Evolutionary conservation across 2,329 filamentous ascomycete genomes (phyloP).

Genomic region (Pestalotiopsis fici): DNA sequence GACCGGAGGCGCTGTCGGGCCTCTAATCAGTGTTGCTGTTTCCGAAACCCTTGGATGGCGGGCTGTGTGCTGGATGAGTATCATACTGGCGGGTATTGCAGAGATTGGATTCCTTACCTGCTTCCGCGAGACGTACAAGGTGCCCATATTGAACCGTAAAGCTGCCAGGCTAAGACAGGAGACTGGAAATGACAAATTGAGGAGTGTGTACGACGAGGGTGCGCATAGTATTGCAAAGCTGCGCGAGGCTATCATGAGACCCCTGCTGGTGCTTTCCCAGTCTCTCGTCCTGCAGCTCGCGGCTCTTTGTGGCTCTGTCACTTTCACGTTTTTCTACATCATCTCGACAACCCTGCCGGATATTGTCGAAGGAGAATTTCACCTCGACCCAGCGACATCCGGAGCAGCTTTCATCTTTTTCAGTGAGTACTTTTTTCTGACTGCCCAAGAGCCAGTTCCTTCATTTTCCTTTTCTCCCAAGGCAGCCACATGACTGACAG

Average conservation of each 20-base stretch:
- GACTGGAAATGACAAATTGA: constrained; percentile 28
- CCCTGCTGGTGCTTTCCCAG: constrained; percentile 45
- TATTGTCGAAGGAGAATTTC: constrained; percentile 49
- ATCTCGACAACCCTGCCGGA: constrained; percentile 54
- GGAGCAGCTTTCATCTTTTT: constrained; percentile 57
- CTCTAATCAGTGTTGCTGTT: constrained; percentile 55
- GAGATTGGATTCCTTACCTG: constrained; percentile 51
- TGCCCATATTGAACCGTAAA: constrained; percentile 50
- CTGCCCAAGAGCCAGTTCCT: no score
- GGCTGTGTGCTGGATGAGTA: constrained; percentile 50
- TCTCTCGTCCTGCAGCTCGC: constrained; percentile 54
- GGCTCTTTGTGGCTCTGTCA: constrained; percentile 46
- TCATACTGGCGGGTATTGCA: constrained; percentile 45
- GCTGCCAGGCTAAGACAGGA: constrained; percentile 33
- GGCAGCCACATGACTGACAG: background rate
- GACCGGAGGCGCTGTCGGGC: constrained; percentile 57
- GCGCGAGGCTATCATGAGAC: constrained; percentile 44
- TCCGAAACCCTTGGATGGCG: constrained; percentile 58
- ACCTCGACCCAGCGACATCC: constrained; percentile 49
- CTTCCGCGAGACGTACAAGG: constrained; percentile 63
- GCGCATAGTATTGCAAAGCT: constrained; percentile 29
- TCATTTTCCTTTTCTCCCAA: no score
- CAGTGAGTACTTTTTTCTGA: constrained; percentile 39
- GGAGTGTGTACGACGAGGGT: constrained; percentile 31
- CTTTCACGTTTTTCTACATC: constrained; percentile 55